Conservation (phyloP, 2,329 filamentous ascomycete species). For the Alternaria incomplexa region DNA sequence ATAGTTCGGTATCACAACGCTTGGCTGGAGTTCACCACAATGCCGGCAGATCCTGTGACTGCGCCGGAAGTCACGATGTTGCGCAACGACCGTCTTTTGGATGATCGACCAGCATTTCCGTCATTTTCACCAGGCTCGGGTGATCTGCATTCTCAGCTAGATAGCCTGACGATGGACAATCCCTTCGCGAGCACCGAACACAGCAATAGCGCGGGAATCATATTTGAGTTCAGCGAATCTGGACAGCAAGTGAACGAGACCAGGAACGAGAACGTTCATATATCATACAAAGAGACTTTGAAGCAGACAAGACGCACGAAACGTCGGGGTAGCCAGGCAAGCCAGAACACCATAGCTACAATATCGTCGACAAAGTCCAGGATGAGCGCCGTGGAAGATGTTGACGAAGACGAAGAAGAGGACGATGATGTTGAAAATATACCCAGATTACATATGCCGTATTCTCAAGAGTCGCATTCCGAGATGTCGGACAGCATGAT, state of each 20-base stretch:
- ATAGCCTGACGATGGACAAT: slow-evolving; percentile 25
- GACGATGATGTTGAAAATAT: slow-evolving; percentile 59
- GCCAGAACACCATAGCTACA: slow-evolving; percentile 48
- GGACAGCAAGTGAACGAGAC: slow-evolving; percentile 16
- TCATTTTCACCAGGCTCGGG: slow-evolving; percentile 13
- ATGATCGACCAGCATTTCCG: slow-evolving; percentile 21
- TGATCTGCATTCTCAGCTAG: slow-evolving; percentile 20
- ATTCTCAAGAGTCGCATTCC: slow-evolving; percentile 23
- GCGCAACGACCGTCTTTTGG: slow-evolving; percentile 31
- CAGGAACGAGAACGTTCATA: slow-evolving; percentile 10
- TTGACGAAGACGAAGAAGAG: slow-evolving; percentile 45
- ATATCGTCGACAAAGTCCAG: slow-evolving; percentile 51
- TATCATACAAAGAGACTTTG: slow-evolving; percentile 38
- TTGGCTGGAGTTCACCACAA: slow-evolving; percentile 63
- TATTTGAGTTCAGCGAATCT: slow-evolving; percentile 40
- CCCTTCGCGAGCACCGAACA: slow-evolving; percentile 15
- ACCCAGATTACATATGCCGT: slow-evolving; percentile 38
- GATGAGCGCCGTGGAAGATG: slow-evolving; percentile 46
- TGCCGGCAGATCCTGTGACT: slow-evolving; percentile 14
- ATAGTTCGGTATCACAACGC: slow-evolving; percentile 70
- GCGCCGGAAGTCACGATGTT: slow-evolving; percentile 12
- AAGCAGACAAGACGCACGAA: slow-evolving; percentile 32
- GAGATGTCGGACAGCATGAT: slow-evolving; percentile 41
- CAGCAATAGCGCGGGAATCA: slow-evolving; percentile 29
- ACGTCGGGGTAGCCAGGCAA: slow-evolving; percentile 42